Evolutionary conservation across 495 filamentous ascomycete species (phyloP), one percentile per base, ranked within the genome.

Genomic region (Penicillium verhagenii): DNA sequence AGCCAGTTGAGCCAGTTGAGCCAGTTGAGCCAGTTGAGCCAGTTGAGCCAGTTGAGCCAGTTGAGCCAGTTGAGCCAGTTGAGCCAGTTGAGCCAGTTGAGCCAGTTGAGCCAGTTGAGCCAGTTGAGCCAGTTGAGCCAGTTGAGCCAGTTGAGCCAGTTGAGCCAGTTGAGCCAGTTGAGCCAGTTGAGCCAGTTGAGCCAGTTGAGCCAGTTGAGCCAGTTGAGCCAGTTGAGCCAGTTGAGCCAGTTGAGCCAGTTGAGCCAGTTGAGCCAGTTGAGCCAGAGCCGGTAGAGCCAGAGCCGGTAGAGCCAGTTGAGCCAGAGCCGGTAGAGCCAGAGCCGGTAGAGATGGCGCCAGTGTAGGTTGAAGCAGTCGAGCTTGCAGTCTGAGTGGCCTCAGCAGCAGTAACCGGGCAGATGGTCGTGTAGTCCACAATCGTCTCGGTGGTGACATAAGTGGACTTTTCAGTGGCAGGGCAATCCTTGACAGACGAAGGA

Each of bases 401-500:
- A 14, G 45, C 20, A 33, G 45, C 45, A 33, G 45, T 48, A 21
- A 48, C 26, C n/a, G 45, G 45, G 45, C 45, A 48, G 26, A 48
- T 33, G 6, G 56, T 53, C 6, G 59, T 61, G 10, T 51, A 46
- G 6, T 46, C 52, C 38, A 61, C 55, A 16, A 61, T 25, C 7
- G 59, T 59, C 50, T 61, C 59, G 4, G 50, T 61, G 11, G 55
- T 45, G 19, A 54, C 52, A 25, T 54, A 56, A 18, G 59, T 61
- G 0, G 50, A 58, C 29, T 51, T 52, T 21, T 54, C 54, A 16
- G 54, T 28, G 16, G 59, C 59, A 31, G 59, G 59, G 50, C 59
- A 61, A 50, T 54, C 39, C 16, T 55, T 61, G 1, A 61, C 50
- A 23, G 59, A 54, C 14, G 50, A 50, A 6, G 59, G 55, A 24